Percentiles rank a stretch among this genome's conserved stretches.
Conservation (phyloP, 2,329 filamentous ascomycete species). For the Fusarium sp. region DNA sequence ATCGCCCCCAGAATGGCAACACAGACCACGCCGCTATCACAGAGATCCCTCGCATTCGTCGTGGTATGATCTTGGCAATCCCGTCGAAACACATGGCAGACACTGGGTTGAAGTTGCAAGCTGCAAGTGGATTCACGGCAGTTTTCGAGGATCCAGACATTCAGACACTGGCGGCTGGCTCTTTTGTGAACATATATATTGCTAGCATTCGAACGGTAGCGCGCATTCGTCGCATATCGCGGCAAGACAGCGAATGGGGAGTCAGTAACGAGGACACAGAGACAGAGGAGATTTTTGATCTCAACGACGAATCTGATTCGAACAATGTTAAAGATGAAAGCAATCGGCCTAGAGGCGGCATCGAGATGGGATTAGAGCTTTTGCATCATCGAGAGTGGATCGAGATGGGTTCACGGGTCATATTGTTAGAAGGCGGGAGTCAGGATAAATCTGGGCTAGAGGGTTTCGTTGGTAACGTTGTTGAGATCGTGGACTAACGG, state of each 20-base stretch:
- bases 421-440: constrained; percentile 78
- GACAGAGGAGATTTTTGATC: constrained; percentile 68
- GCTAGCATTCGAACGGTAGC: constrained; percentile 88
- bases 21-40: neutral
- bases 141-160: constrained; percentile 75
- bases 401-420: constrained; percentile 75
- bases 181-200: constrained; percentile 83
- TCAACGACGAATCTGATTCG: constrained; percentile 61
- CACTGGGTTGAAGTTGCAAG: constrained; percentile 69
- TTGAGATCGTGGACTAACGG: constrained; percentile 67
- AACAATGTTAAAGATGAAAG: constrained; percentile 43
- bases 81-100: constrained; percentile 69
- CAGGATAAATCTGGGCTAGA: constrained; percentile 76
- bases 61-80: constrained; percentile 85
- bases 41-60: constrained; percentile 65
- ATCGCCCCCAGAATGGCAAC: constrained; percentile 14
- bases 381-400: constrained; percentile 79
- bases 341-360: constrained; percentile 47
- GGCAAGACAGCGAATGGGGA: constrained; percentile 41
- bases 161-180: constrained; percentile 72
- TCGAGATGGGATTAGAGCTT: constrained; percentile 75
- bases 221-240: constrained; percentile 71
- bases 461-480: constrained; percentile 76
- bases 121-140: constrained; percentile 77
- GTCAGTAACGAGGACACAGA: constrained; percentile 50